These are phyloP conservation scores for Zoysia pacifica DNA, from an alignment of 176 grass and related monocot species.

Conservation along the genomic window DNA sequence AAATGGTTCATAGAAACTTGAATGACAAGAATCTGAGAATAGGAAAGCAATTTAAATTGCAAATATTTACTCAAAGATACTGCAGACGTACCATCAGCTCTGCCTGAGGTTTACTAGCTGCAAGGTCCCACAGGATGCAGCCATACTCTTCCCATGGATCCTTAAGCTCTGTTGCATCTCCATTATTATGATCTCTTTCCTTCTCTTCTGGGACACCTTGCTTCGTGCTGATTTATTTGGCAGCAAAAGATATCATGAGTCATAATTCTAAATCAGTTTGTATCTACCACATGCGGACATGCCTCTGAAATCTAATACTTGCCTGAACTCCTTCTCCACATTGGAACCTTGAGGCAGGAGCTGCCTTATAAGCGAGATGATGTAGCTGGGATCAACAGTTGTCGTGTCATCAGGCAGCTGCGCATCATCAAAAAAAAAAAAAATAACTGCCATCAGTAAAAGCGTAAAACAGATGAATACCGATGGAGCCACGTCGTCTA, in stretches of 20 bases:
- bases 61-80: slow-evolving; percentile 27
- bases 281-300: not conserved
- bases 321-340: slow-evolving; percentile 54
- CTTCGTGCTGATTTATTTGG: slow-evolving; percentile 31
- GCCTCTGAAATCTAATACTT: not conserved
- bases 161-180: slow-evolving; percentile 29
- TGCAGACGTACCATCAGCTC: slow-evolving; percentile 66
- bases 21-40: not conserved
- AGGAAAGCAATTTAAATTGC: not conserved
- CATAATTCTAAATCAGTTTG: not conserved
- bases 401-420: slow-evolving; percentile 67
- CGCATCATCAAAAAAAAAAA: slow-evolving; percentile 15
- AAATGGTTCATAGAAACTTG: not conserved
- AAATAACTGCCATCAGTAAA: slow-evolving; percentile 20
- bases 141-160: slow-evolving; percentile 83
- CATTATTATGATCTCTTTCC: slow-evolving; percentile 31
- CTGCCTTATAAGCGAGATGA: slow-evolving; percentile 79
- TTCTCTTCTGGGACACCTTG: slow-evolving; percentile 44
- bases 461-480: not conserved
- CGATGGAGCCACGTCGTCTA: not conserved
- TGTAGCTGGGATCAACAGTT: slow-evolving; percentile 94
- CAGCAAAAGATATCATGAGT: slow-evolving; percentile 15
- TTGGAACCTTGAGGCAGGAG: slow-evolving; percentile 63
- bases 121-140: slow-evolving; percentile 88
- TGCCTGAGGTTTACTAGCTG: slow-evolving; percentile 78